Conservation (phyloP, 345 rosid species). For the Eucalyptus camaldulensis region DNA sequence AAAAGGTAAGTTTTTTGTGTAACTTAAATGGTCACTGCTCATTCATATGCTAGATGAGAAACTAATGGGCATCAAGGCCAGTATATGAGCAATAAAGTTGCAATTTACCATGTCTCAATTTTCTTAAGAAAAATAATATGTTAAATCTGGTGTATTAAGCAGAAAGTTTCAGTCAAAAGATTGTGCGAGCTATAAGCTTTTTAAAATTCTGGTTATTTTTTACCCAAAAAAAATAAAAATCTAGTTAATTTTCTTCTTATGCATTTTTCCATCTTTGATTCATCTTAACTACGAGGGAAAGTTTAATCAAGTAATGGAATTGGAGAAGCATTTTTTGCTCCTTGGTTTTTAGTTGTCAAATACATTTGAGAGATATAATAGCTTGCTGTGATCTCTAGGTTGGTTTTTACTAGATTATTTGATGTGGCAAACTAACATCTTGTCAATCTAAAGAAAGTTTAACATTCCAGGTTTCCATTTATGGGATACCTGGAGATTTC, state of each 20-base stretch:
- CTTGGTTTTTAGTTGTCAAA: background rate
- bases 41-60: background rate
- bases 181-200: background rate
- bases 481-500: background rate
- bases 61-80: background rate
- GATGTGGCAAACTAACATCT: background rate
- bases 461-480: background rate
- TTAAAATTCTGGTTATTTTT: background rate
- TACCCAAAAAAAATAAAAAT: background rate
- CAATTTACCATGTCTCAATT: background rate
- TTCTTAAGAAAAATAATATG: background rate
- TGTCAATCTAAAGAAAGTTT: background rate
- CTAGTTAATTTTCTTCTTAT: background rate
- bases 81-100: background rate
- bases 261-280: background rate
- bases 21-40: background rate
- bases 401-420: background rate
- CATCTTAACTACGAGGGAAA: background rate
- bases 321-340: background rate
- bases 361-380: background rate
- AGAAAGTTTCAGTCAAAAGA: background rate
- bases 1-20: background rate
- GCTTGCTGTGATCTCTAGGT: background rate
- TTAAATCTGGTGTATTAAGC: background rate
- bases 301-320: background rate